Percentiles rank a stretch among this genome's conserved stretches.
Evolutionary conservation across 169 alveolate genomes (phyloP).

Genomic region (Plasmodium gonderi): DNA sequence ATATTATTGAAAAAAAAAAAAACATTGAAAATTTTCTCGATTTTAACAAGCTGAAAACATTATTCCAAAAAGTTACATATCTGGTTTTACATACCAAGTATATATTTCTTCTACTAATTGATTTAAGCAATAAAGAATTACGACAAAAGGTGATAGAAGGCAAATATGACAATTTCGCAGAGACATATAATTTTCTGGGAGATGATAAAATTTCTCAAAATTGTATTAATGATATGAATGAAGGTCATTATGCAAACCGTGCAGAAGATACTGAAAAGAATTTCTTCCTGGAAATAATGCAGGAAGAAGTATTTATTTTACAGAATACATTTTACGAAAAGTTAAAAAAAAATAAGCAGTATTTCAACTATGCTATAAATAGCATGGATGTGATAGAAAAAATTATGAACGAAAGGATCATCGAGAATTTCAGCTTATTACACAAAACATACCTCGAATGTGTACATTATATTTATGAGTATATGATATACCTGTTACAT

Average conservation of each 20-base stretch:
- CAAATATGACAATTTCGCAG: not conserved
- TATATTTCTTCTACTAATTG: slow-evolving; percentile 32
- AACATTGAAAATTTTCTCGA: not conserved
- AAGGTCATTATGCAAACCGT: not conserved
- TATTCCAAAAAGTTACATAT: slow-evolving; percentile 14
- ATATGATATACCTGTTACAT: slow-evolving; percentile 38
- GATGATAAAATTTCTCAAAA: not conserved
- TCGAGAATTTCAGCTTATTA: slow-evolving; percentile 5
- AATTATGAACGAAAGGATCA: slow-evolving; percentile 8
- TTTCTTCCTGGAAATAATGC: slow-evolving; percentile 18
- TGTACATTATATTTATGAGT: slow-evolving; percentile 13
- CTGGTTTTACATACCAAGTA: slow-evolving; percentile 53
- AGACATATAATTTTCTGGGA: not conserved
- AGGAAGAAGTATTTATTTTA: slow-evolving; percentile 43
- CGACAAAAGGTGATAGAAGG: not conserved
- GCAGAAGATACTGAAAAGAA: not conserved
- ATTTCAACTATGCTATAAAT: slow-evolving; percentile 32
- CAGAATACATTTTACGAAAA: slow-evolving; percentile 22
- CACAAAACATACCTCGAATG: slow-evolving; percentile 16
- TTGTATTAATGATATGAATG: not conserved
- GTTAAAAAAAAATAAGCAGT: slow-evolving; percentile 28
- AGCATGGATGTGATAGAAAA: slow-evolving; percentile 44
- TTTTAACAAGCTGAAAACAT: slow-evolving; percentile 7
- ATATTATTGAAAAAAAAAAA: slow-evolving; percentile 22
- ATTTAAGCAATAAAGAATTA: not conserved